Evolutionary conservation across 2,329 filamentous ascomycete genomes (phyloP).

Genomic region (Diaporthe citri): DNA sequence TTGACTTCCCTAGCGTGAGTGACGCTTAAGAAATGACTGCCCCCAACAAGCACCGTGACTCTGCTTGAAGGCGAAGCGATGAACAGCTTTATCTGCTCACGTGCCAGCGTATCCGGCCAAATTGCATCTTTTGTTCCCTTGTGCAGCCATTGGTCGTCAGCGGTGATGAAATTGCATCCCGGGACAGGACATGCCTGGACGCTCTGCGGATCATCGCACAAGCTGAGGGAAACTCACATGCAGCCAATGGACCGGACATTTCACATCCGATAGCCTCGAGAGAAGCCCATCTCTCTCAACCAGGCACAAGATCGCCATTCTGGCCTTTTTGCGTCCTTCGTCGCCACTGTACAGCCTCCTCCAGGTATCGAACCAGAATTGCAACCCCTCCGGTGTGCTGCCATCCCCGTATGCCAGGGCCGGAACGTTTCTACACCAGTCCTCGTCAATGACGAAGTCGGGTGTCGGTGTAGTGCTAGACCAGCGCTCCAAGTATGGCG

Average conservation of each 20-base stretch:
- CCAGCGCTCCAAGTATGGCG: constrained; percentile 59
- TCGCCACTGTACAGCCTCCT: constrained; percentile 62
- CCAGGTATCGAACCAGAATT: constrained; percentile 61
- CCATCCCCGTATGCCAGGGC: constrained; percentile 58
- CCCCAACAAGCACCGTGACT: constrained; percentile 57
- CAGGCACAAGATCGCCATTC: constrained; percentile 59
- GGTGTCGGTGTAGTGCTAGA: constrained; percentile 51
- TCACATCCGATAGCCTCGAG: constrained; percentile 59
- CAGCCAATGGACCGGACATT: constrained; percentile 66
- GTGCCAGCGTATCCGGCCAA: constrained; percentile 54
- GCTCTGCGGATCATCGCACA: not conserved
- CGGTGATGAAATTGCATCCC: not conserved
- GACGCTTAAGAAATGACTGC: constrained; percentile 62
- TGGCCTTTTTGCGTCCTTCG: constrained; percentile 60
- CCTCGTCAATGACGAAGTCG: constrained; percentile 61
- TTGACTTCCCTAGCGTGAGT: constrained; percentile 61
- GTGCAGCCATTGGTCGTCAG: constrained; percentile 42
- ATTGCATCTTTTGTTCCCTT: constrained; percentile 61
- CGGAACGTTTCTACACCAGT: constrained; percentile 59
- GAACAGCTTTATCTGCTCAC: constrained; percentile 65
- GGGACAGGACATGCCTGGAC: not conserved
- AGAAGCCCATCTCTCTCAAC: constrained; percentile 62
- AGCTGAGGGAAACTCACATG: constrained; percentile 51
- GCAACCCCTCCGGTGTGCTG: constrained; percentile 50
- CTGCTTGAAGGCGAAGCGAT: constrained; percentile 58